phyloP scores from a whole-genome alignment of 345 rosid species.

The Lenwebbia sp. region DNA sequence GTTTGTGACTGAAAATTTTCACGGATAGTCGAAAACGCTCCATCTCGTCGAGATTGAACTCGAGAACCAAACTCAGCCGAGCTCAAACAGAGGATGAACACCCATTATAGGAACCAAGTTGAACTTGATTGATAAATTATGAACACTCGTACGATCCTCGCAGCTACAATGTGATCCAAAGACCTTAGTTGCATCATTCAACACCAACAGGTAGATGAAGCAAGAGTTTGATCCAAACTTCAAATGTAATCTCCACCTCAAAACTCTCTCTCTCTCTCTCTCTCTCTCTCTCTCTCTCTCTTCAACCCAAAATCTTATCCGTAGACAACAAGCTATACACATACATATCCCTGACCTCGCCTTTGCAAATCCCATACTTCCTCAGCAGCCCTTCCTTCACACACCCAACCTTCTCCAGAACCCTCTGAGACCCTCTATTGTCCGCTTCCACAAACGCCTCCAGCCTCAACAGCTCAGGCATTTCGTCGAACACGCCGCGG shows the following conservation, averaged over 20 bases:
- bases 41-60: neutral
- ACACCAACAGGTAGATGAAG: neutral
- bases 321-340: constrained; percentile 28
- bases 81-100: neutral
- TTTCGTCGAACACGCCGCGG: constrained; percentile 13
- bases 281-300: too few relatives aligned
- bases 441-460: constrained; percentile 50
- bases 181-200: neutral
- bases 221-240: neutral
- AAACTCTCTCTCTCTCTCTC: too few relatives aligned
- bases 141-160: neutral
- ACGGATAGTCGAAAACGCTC: neutral
- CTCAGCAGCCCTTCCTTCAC: constrained; percentile 49
- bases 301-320: constrained; percentile 1
- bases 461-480: constrained; percentile 33
- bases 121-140: neutral
- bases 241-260: neutral
- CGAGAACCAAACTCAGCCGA: neutral
- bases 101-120: neutral
- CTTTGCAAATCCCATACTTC: constrained; percentile 34
- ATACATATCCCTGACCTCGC: constrained; percentile 39
- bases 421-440: constrained; percentile 45
- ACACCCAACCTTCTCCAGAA: constrained; percentile 56
- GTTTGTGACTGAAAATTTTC: neutral
- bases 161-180: neutral